Evolutionary conservation across 78 protist genomes (phyloP).

Genomic region (Emiliania huxleyi): DNA sequence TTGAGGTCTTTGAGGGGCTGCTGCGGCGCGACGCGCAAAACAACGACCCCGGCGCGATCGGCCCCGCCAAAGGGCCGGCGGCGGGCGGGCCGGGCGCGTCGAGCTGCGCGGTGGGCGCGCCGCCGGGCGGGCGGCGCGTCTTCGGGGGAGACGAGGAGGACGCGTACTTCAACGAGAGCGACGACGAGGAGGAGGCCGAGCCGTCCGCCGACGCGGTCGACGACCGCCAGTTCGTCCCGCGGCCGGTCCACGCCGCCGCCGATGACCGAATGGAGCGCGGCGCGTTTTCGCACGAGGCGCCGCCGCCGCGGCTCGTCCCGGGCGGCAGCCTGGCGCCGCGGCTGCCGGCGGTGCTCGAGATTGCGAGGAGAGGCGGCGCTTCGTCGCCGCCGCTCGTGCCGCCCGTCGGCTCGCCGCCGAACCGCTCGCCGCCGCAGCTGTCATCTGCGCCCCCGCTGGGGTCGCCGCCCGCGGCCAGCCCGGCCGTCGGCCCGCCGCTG

Average conservation of each 20-base stretch:
- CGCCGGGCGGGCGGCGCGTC: not conserved
- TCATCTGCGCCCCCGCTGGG: not conserved
- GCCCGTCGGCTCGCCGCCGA: not conserved
- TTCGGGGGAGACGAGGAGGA: not conserved
- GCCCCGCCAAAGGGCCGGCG: not conserved
- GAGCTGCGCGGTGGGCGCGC: not conserved
- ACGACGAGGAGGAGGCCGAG: not conserved
- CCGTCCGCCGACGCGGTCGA: not conserved
- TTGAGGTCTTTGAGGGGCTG: constrained; percentile 56
- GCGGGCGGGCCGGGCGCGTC: not conserved
- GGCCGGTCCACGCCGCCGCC: not conserved
- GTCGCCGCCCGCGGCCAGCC: not conserved
- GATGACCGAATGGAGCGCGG: not conserved
- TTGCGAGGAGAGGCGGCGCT: not conserved
- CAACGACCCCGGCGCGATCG: not conserved
- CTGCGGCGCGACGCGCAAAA: not conserved
- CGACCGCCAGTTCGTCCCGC: not conserved
- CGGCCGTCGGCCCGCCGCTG: not conserved
- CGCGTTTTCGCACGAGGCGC: no score
- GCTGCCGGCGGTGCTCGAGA: not conserved
- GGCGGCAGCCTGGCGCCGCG: no score
- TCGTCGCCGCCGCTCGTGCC: not conserved
- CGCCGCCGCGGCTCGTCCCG: no score
- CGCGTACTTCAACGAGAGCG: not conserved
- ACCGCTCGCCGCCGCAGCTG: not conserved